These are phyloP conservation scores for Sapria himalayana DNA, from an alignment of 345 rosid genomes.

Conservation along the genomic window DNA sequence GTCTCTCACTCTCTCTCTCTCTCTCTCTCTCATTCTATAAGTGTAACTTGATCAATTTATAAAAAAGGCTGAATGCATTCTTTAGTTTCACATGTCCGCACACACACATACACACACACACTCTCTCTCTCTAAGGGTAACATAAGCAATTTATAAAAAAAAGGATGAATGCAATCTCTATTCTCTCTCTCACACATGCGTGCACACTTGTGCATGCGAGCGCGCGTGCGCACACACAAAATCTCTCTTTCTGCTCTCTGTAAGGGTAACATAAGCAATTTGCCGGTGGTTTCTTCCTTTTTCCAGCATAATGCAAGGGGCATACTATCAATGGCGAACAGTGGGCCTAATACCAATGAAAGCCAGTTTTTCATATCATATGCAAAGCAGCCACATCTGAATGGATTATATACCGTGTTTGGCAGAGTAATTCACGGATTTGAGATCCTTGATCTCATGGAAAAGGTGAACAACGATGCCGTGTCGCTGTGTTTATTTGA, in stretches of 20 bases:
- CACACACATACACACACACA: too few species aligned
- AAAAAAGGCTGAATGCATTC: too few species aligned
- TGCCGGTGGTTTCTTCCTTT: neutral
- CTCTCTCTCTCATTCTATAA: too few species aligned
- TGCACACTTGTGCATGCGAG: neutral
- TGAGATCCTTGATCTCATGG: conserved; percentile 96
- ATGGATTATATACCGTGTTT: conserved; percentile 78
- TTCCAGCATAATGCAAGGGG: conserved; percentile 91
- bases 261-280: too few species aligned
- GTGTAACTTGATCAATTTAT: too few species aligned
- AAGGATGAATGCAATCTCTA: too few species aligned
- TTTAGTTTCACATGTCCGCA: too few species aligned
- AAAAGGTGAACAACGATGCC: conserved; percentile 35
- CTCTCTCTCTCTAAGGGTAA: too few species aligned
- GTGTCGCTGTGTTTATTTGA: neutral
- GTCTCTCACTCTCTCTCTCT: too few species aligned
- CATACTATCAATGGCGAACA: conserved; percentile 80
- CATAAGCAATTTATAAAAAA: too few species aligned
- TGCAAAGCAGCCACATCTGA: conserved; percentile 93
- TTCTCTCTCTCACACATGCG: neutral
- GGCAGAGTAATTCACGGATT: conserved; percentile 97
- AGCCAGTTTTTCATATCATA: conserved; percentile 81
- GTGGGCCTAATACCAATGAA: conserved; percentile 92
- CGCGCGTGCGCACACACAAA: too few species aligned
- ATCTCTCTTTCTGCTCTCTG: too few species aligned